Percentiles rank a stretch among this genome's conserved stretches.
Evolutionary conservation across 2,329 filamentous ascomycete genomes (phyloP).

Genomic region (Colletotrichum sp.): DNA sequence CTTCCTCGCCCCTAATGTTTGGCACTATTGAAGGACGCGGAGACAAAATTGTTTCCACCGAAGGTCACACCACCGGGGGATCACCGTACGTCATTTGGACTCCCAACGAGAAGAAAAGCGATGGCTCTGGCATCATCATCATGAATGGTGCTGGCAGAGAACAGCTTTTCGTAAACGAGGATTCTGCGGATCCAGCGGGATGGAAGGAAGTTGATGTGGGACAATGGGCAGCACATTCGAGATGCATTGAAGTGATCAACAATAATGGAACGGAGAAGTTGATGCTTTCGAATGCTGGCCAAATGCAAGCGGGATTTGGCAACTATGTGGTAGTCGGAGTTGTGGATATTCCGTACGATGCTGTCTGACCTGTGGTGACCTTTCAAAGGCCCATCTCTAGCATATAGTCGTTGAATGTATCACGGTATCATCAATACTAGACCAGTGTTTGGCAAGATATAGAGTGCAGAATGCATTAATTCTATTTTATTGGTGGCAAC

Average conservation of each 20-base stretch:
- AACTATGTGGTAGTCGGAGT: background rate
- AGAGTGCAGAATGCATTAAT: background rate
- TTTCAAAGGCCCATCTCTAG: background rate
- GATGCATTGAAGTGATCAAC: background rate
- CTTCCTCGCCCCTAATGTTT: background rate
- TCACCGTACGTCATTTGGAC: background rate
- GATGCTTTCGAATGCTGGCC: background rate
- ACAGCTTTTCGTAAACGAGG: background rate
- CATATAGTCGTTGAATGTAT: background rate
- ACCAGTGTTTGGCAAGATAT: background rate
- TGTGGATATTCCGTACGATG: background rate
- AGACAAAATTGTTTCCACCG: background rate
- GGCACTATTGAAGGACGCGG: background rate
- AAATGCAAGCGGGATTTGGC: background rate
- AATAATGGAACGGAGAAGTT: background rate
- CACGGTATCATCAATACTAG: background rate
- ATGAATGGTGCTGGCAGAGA: background rate
- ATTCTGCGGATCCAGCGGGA: background rate
- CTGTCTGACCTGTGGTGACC: background rate
- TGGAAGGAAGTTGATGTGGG: background rate
- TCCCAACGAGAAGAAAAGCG: background rate
- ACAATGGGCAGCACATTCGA: background rate
- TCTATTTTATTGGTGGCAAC: background rate
- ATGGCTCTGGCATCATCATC: background rate
- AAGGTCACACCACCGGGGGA: background rate